Conservation (phyloP, 768 basidiomycete species). For the Epithele typhae region DNA sequence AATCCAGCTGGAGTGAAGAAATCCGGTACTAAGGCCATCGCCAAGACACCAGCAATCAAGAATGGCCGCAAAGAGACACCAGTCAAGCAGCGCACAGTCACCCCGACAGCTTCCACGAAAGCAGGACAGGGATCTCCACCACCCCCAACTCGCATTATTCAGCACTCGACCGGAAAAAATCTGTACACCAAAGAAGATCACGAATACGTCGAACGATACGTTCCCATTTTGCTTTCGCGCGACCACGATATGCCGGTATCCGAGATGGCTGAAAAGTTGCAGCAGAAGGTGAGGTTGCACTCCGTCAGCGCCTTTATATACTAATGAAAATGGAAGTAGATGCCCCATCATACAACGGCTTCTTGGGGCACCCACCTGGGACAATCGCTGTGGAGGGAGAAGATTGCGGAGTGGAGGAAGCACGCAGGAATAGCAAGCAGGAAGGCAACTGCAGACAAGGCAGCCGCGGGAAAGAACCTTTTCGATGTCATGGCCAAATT, state of each 20-base stretch:
- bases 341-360: slow-evolving; percentile 50
- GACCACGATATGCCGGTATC: slow-evolving; percentile 41
- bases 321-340: slow-evolving; percentile 31
- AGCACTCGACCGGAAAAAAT: slow-evolving; percentile 7
- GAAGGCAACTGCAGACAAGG: slow-evolving; percentile 26
- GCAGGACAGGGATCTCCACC: slow-evolving; percentile 16
- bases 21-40: too few species aligned
- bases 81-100: neutral
- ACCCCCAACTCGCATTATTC: slow-evolving; percentile 10
- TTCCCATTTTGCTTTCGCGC: slow-evolving; percentile 40
- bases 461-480: slow-evolving; percentile 15
- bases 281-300: slow-evolving; percentile 41
- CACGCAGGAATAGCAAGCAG: slow-evolving; percentile 46
- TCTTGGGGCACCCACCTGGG: slow-evolving; percentile 49
- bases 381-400: slow-evolving; percentile 23
- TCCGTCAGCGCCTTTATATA: neutral
- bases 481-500: slow-evolving; percentile 41
- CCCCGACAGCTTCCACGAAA: neutral
- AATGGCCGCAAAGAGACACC: too few species aligned
- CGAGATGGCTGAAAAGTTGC: slow-evolving; percentile 35
- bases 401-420: slow-evolving; percentile 46
- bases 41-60: too few species aligned
- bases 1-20: too few species aligned
- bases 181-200: slow-evolving; percentile 48
- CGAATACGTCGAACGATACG: slow-evolving; percentile 43